phyloP scores from a whole-genome alignment of 257 asterid species.

The Przewalskia tangutica region DNA sequence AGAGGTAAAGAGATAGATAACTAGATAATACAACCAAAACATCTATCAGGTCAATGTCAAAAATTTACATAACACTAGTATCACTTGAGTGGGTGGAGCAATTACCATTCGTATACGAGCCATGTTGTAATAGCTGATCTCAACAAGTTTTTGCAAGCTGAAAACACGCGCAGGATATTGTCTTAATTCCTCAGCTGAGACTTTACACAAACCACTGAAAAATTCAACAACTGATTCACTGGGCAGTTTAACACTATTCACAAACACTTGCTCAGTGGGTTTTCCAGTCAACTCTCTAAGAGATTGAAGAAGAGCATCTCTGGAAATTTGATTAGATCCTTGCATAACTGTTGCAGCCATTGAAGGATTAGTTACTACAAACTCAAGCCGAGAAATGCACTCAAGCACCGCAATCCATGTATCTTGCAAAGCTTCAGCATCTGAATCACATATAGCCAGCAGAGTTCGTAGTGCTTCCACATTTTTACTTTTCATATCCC shows the following conservation, averaged over 20 bases:
- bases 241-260: constrained; percentile 86
- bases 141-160: constrained; percentile 97
- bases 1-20: background rate
- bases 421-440: constrained; percentile 85
- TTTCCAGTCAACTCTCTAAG: constrained; percentile 90
- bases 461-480: constrained; percentile 94
- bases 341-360: constrained; percentile 92
- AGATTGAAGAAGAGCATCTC: constrained; percentile 83
- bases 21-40: background rate
- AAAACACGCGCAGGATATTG: constrained; percentile 94
- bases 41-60: background rate
- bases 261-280: constrained; percentile 85
- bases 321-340: constrained; percentile 95
- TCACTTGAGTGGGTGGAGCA: constrained; percentile 5
- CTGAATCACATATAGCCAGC: constrained; percentile 75
- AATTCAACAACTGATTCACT: constrained; percentile 98
- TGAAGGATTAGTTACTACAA: constrained; percentile 79
- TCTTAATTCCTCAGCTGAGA: constrained; percentile 93
- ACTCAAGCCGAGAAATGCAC: constrained; percentile 96
- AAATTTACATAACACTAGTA: background rate
- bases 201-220: constrained; percentile 87
- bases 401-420: constrained; percentile 93
- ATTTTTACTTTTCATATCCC: constrained; percentile 93
- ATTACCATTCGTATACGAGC: constrained; percentile 98
- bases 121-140: constrained; percentile 97